Evolutionary conservation across 257 asterid genomes (phyloP).

Genomic region (Solanum appendiculatum): DNA sequence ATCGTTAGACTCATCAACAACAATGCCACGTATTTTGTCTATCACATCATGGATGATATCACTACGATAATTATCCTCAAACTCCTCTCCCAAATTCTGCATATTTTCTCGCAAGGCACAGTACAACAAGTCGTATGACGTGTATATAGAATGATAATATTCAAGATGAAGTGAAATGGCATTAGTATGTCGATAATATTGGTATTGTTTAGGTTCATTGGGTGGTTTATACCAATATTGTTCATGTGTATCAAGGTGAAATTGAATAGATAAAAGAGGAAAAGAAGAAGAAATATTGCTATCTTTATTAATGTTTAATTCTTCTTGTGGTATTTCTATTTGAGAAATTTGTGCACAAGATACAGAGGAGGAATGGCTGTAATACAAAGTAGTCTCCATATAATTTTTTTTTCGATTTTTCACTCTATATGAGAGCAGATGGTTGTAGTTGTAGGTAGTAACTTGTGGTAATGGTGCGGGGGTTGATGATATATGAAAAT

Average conservation of each 20-base stretch:
- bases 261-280: not conserved
- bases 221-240: not conserved
- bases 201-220: not conserved
- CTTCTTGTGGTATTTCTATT: not conserved
- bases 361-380: not conserved
- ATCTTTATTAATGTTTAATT: not conserved
- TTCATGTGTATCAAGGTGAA: not conserved
- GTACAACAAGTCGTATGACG: not conserved
- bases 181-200: not conserved
- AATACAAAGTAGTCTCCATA: not conserved
- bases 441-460: not conserved
- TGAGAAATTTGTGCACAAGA: not conserved
- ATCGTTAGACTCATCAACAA: not conserved
- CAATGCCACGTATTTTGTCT: not conserved
- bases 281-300: not conserved
- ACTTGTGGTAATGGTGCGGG: not conserved
- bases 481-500: not conserved
- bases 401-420: not conserved
- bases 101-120: not conserved
- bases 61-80: not conserved
- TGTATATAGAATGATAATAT: not conserved
- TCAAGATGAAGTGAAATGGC: not conserved
- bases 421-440: not conserved
- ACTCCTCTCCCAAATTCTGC: not conserved
- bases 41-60: not conserved